Conservation (phyloP, 768 basidiomycete species). For the Suillus fuscotomentosus region DNA sequence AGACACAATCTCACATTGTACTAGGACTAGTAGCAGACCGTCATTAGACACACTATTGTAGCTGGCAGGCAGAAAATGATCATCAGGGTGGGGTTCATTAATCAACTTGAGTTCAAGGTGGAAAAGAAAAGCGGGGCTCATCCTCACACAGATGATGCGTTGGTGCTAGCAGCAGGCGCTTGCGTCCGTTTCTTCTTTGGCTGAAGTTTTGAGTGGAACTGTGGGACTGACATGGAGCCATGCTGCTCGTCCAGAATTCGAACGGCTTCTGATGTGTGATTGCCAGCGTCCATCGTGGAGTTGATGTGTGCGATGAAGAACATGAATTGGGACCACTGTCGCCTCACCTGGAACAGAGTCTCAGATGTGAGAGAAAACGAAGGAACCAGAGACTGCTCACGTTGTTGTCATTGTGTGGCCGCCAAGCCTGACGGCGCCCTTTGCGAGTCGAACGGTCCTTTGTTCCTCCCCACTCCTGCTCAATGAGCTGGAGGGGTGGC, state of each 20-base stretch:
- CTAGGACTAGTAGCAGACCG: too few species aligned
- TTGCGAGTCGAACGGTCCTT: not conserved
- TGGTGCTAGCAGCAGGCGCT: too few species aligned
- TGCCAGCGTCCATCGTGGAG: not conserved
- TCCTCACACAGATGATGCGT: too few species aligned
- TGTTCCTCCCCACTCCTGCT: not conserved
- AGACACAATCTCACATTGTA: too few species aligned
- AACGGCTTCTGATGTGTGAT: not conserved
- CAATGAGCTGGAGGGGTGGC: not conserved
- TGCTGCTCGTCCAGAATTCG: not conserved
- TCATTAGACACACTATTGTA: too few species aligned
- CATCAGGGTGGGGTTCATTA: too few species aligned
- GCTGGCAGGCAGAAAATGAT: too few species aligned
- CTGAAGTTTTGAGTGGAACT: not conserved
- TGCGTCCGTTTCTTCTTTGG: not conserved
- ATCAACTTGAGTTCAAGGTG: too few species aligned
- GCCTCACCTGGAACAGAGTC: not conserved
- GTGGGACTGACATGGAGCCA: not conserved
- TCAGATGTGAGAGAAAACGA: not conserved
- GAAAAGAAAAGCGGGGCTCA: too few species aligned
- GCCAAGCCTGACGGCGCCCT: not conserved
- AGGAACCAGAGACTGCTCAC: not conserved
- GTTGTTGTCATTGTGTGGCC: not conserved
- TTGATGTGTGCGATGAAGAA: not conserved
- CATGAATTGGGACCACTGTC: not conserved